Conservation (phyloP, 495 filamentous ascomycete species). For the Penicillium steckii region DNA sequence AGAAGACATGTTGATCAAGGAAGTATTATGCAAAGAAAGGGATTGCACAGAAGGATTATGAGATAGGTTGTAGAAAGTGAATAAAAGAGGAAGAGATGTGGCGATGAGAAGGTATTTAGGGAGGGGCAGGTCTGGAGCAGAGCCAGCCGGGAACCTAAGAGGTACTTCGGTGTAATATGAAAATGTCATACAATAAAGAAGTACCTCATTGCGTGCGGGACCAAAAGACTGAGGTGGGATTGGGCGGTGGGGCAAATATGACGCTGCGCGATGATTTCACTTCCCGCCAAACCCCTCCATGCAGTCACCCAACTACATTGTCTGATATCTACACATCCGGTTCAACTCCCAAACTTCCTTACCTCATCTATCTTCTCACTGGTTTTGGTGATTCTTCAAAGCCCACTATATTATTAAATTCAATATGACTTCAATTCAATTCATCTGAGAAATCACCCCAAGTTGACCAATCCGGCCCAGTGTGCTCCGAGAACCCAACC, state of each 20-base stretch:
- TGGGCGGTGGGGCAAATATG: constrained; percentile 37
- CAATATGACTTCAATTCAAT: neutral
- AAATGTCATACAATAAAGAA: constrained; percentile 1
- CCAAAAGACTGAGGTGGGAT: constrained; percentile 22
- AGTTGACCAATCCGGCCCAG: constrained; percentile 30
- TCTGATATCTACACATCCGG: too few relatives aligned
- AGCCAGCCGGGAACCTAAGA: constrained; percentile 10
- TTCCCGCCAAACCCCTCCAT: neutral
- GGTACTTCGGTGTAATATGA: constrained; percentile 17
- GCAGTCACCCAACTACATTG: too few relatives aligned
- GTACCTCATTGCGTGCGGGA: constrained; percentile 13
- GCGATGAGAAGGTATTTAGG: constrained; percentile 28
- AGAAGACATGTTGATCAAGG: constrained; percentile 62
- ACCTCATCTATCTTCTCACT: too few relatives aligned
- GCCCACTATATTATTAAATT: neutral
- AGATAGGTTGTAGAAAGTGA: constrained; percentile 12
- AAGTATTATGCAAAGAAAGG: constrained; percentile 1
- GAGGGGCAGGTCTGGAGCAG: constrained; percentile 21
- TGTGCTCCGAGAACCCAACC: constrained; percentile 38
- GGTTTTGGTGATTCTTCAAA: neutral
- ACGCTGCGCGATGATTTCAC: constrained; percentile 30
- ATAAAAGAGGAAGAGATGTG: constrained; percentile 28
- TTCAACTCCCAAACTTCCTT: neutral
- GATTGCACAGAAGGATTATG: constrained; percentile 9
- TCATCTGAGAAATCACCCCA: neutral